These are phyloP conservation scores for Candida quercuum DNA, from an alignment of 805 yeast species.

Conservation along the genomic window DNA sequence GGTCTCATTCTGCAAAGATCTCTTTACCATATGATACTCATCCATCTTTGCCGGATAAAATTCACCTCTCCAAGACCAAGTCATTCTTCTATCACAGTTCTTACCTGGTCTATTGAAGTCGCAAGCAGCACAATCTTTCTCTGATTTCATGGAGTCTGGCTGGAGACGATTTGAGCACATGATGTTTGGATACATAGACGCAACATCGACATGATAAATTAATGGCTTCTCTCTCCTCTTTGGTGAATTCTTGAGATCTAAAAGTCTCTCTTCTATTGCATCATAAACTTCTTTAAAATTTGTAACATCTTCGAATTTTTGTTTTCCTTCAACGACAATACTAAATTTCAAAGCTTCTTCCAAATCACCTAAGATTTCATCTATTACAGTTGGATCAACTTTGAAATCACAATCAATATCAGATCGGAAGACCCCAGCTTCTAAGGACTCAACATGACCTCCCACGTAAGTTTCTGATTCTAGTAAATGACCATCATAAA, in stretches of 20 bases:
- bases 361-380: conserved; percentile 68
- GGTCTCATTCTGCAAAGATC: conserved; percentile 73
- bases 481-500: conserved; percentile 87
- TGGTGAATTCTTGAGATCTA: conserved; percentile 58
- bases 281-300: conserved; percentile 74
- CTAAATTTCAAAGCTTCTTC: conserved; percentile 77
- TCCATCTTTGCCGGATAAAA: conserved; percentile 85
- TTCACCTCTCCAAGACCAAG: conserved; percentile 99
- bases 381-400: conserved; percentile 77
- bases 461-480: conserved; percentile 98
- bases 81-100: conserved; percentile 81
- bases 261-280: conserved; percentile 47
- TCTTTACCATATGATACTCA: conserved; percentile 85
- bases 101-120: conserved; percentile 96
- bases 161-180: conserved; percentile 97
- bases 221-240: conserved; percentile 72
- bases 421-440: conserved; percentile 95
- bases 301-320: conserved; percentile 67
- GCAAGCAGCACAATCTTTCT: conserved; percentile 95
- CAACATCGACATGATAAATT: conserved; percentile 97
- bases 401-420: conserved; percentile 74
- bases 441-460: conserved; percentile 96
- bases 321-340: conserved; percentile 73
- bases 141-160: conserved; percentile 95
- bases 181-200: conserved; percentile 98